These are phyloP conservation scores for Salicornia ramosissima DNA, from an alignment of 148 eudicot species.

Conservation along the genomic window DNA sequence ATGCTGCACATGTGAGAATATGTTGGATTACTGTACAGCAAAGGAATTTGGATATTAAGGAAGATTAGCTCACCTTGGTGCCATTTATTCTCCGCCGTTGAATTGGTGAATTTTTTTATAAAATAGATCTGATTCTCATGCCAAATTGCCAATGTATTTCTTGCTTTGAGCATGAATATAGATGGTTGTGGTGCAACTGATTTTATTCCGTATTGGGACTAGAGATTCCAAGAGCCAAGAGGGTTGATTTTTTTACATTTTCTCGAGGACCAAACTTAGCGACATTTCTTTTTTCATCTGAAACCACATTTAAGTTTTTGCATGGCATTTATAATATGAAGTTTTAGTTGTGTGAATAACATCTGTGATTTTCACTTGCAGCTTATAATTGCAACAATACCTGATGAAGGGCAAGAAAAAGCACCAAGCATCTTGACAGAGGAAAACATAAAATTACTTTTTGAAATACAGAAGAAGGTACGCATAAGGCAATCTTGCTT, in stretches of 20 bases:
- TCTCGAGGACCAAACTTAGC: background rate
- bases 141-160: too few relatives aligned
- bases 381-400: conserved; percentile 81
- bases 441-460: conserved; percentile 76
- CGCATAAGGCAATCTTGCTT: background rate
- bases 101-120: too few relatives aligned
- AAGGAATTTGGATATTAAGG: background rate
- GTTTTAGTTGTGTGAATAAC: conserved; percentile 2
- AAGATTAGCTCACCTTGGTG: background rate
- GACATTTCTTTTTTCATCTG: background rate
- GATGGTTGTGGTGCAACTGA: too few relatives aligned
- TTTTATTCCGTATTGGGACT: too few relatives aligned
- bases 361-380: conserved; percentile 25
- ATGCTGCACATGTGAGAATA: background rate
- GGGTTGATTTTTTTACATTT: background rate
- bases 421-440: conserved; percentile 76
- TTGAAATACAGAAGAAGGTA: conserved; percentile 92
- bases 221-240: too few relatives aligned
- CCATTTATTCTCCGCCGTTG: background rate
- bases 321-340: background rate
- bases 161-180: too few relatives aligned
- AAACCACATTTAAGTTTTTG: background rate
- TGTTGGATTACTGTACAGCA: background rate
- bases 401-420: conserved; percentile 43
- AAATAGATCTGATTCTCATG: background rate